Base-by-base conservation (phyloP, 805 yeast species). In the Priceomyces melissophilus region DNA sequence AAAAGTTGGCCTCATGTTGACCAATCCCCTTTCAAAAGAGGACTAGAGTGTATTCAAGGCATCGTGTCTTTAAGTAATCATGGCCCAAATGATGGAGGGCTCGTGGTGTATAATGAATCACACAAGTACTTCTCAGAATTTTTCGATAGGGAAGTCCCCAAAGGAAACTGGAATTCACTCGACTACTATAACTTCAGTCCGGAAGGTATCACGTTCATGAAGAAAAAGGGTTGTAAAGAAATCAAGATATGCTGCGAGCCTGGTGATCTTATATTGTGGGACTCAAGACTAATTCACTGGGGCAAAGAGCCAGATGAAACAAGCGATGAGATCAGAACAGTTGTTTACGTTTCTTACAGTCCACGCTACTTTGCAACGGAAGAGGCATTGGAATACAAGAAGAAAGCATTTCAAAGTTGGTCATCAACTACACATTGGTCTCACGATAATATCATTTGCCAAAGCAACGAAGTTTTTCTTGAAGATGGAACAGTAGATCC, bases 261-360 rank as follows among this genome's bases (percentile, higher is more conserved):
- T 5, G 68, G 68, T 32, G 68, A 63, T 45, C 44, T 61, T 39
- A 58, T 63, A 29, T 27, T 62, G 4, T 62, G 67, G 67, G 67
- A 61, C 41, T 61, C 67, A 8, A 51, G 65, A 50, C 49, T 55
- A 10, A 37, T 49, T 23, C 67, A 61, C 42, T 60, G 57, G 51
- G 65, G 66, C 12, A 50, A 43, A 30, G 53, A 50, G 20, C 66
- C 64, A 25, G 47, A 47, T 7, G 49, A 45, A 5, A 50, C 45
- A 8, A 43, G 57, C 27, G 45, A 51, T n/a, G 44, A 44, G 30
- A 52, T 62, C 36, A 47, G 41, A 25, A n/a, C 41, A 25, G 31
- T 38, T 17, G 28, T 17, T 10, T 38, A 38, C 20, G 41, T 32
- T 3, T 31, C 41, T n/a, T 38, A 38, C 25, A 17, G 23, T 13